Conservation (phyloP, 495 filamentous ascomycete species). For the Penicillium simplicissimum region DNA sequence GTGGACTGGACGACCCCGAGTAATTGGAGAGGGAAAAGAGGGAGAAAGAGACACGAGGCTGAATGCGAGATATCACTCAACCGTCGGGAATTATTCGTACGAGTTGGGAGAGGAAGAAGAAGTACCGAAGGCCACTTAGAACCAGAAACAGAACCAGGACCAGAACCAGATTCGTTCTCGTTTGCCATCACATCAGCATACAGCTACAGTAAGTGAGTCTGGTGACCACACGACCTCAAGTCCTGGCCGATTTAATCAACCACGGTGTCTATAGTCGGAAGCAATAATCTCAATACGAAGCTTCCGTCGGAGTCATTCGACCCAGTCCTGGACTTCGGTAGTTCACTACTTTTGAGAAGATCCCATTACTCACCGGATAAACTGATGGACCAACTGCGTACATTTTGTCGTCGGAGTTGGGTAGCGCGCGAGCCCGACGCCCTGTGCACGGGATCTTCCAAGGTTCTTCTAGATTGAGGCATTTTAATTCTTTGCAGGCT, state of each 20-base stretch:
- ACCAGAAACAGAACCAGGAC: background rate
- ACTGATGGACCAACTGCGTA: background rate
- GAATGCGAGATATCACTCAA: background rate
- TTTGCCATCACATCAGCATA: too few species aligned
- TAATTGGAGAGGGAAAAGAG: background rate
- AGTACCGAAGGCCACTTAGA: background rate
- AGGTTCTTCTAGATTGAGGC: slow-evolving; percentile 16
- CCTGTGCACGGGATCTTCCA: background rate
- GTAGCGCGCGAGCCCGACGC: slow-evolving; percentile 12
- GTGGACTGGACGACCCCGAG: background rate
- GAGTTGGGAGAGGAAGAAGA: background rate
- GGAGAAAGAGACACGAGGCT: background rate
- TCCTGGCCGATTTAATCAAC: background rate
- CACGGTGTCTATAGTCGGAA: background rate
- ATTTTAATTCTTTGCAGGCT: slow-evolving; percentile 19
- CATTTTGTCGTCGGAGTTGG: slow-evolving; percentile 13
- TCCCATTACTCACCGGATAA: background rate
- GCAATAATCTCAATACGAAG: background rate
- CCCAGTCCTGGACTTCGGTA: background rate
- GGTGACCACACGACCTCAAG: too few species aligned
- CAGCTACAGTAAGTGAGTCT: too few species aligned
- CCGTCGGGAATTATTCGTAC: background rate
- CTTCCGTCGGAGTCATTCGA: background rate
- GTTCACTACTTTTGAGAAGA: background rate
- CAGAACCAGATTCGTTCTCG: background rate